phyloP scores from a whole-genome alignment of 129 eudicot genomes.

The Glebionis coronaria region DNA sequence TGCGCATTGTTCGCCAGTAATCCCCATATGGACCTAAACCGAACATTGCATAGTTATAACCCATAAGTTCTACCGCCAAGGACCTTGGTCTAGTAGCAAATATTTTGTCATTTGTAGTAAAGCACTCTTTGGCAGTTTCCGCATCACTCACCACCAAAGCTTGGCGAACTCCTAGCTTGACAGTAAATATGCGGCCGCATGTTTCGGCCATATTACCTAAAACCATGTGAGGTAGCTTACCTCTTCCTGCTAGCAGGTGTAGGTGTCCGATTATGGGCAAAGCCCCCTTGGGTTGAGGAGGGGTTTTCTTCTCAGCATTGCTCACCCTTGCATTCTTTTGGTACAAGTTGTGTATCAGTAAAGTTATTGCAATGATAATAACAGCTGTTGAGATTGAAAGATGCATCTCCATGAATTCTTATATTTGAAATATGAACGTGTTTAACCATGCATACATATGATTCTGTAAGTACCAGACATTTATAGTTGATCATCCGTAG shows the following conservation, averaged over 20 bases:
- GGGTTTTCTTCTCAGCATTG: background rate
- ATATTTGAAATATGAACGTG: too few relatives aligned
- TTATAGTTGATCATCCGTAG: too few relatives aligned
- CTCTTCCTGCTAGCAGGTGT: background rate
- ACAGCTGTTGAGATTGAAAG: too few relatives aligned
- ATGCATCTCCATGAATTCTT: too few relatives aligned
- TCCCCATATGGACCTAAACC: background rate
- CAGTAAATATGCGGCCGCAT: conserved; percentile 8
- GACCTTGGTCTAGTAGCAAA: conserved; percentile 9
- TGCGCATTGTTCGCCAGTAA: background rate
- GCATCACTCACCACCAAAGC: conserved; percentile 19
- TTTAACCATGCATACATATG: too few relatives aligned
- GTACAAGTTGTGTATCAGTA: too few relatives aligned
- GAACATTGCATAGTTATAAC: conserved; percentile 1
- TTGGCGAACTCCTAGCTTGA: conserved; percentile 17
- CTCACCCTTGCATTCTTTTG: too few relatives aligned
- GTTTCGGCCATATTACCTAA: background rate
- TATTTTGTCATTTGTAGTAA: conserved; percentile 13
- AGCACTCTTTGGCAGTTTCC: conserved; percentile 18
- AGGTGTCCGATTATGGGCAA: background rate
- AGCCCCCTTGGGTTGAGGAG: background rate
- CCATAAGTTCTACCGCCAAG: conserved; percentile 1
- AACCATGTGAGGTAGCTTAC: background rate
- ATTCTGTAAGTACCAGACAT: too few relatives aligned
- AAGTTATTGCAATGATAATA: too few relatives aligned